Percentiles rank a stretch among this genome's conserved stretches.
Evolutionary conservation across 768 basidiomycete species (phyloP).

Genomic region (Termitomyces sp.): DNA sequence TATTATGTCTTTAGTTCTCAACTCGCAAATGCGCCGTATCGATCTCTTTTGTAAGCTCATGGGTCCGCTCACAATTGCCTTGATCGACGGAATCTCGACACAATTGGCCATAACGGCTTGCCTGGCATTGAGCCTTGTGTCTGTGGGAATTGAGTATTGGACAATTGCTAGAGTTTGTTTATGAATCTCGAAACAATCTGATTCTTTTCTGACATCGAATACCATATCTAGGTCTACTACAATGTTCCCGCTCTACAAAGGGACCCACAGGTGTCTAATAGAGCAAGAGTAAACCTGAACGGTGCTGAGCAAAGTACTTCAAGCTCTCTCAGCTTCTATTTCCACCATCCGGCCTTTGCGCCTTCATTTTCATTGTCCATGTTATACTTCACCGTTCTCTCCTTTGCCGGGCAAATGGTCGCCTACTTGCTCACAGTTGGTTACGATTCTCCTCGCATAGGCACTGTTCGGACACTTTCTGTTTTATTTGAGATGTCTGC

Average conservation of each 20-base stretch:
- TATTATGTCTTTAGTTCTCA: constrained; percentile 12
- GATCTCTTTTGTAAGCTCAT: constrained; percentile 26
- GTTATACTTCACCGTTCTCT: constrained; percentile 29
- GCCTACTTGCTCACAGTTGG: constrained; percentile 23
- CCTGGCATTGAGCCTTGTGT: constrained; percentile 16
- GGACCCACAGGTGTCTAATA: background rate
- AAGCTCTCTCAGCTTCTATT: constrained; percentile 15
- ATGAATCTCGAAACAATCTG: background rate
- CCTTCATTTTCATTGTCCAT: constrained; percentile 21
- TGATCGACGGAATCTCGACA: constrained; percentile 21
- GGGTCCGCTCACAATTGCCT: constrained; percentile 21
- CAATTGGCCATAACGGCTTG: constrained; percentile 15
- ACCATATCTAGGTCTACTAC: constrained; percentile 1
- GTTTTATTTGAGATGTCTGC: constrained; percentile 23
- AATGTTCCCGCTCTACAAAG: background rate
- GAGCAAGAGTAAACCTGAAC: background rate
- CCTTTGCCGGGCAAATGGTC: constrained; percentile 24
- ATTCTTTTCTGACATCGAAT: background rate
- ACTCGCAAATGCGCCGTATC: constrained; percentile 28
- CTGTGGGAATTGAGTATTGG: constrained; percentile 21
- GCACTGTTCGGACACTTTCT: constrained; percentile 17
- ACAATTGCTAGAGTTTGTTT: constrained; percentile 20
- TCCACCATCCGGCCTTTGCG: constrained; percentile 17
- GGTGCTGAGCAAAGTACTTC: background rate
- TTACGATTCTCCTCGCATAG: constrained; percentile 20